phyloP scores from a whole-genome alignment of 176 grass and related monocot species.

The Triticum turgidum region DNA sequence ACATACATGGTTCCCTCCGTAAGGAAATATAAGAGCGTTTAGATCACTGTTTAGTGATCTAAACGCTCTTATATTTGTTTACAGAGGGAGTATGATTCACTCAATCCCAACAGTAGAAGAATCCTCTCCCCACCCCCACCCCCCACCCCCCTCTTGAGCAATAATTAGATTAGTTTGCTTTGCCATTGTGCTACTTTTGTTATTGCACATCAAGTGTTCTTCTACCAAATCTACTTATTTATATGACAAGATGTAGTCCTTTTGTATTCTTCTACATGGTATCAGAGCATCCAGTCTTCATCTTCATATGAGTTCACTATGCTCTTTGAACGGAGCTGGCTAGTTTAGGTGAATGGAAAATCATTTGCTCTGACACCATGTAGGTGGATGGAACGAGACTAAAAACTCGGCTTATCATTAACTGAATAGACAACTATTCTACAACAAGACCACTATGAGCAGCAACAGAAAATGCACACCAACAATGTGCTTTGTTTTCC shows the following conservation, averaged over 20 bases:
- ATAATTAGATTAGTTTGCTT: not conserved
- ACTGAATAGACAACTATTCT: not conserved
- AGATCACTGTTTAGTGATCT: no score
- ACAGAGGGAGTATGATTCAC: not conserved
- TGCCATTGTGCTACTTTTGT: not conserved
- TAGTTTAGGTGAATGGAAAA: constrained; percentile 1
- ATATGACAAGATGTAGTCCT: not conserved
- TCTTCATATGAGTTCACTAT: not conserved
- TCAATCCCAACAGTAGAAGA: not conserved
- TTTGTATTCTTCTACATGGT: not conserved
- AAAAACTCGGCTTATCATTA: not conserved
- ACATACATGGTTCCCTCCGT: no score
- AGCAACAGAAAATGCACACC: not conserved
- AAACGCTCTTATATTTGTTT: no score
- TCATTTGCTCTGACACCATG: not conserved
- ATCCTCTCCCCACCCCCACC: not conserved
- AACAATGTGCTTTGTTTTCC: not conserved
- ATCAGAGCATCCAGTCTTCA: not conserved
- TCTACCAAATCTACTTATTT: not conserved
- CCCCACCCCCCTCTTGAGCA: not conserved
- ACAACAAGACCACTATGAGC: not conserved
- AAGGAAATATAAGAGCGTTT: no score
- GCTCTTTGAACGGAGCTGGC: not conserved
- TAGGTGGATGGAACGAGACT: not conserved
- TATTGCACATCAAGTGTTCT: not conserved